phyloP scores from a whole-genome alignment of 495 filamentous ascomycete species.

The Parachaetomium inaequale region DNA sequence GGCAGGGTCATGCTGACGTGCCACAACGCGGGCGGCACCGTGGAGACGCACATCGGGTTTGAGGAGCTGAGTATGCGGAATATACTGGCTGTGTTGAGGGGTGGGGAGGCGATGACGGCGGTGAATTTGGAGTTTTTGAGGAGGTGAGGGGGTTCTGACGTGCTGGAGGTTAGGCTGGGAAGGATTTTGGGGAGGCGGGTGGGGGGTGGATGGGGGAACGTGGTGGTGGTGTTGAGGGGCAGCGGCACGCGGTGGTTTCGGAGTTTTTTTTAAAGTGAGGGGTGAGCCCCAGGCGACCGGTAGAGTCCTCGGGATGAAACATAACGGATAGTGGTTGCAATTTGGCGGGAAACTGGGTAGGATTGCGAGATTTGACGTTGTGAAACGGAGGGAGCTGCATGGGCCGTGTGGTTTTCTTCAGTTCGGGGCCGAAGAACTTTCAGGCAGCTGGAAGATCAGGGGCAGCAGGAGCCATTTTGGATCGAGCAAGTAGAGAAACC shows the following conservation, averaged over 20 bases:
- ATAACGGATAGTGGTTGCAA: neutral
- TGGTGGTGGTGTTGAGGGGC: neutral
- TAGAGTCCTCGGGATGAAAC: neutral
- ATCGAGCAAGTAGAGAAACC: neutral
- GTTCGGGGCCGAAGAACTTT: neutral
- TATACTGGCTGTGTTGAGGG: conserved; percentile 56
- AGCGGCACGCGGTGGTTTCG: neutral
- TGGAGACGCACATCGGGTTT: conserved; percentile 70
- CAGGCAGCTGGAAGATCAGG: neutral
- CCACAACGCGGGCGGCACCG: conserved; percentile 68
- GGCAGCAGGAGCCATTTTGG: neutral
- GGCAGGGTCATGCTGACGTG: conserved; percentile 56
- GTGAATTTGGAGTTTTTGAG: conserved; percentile 58
- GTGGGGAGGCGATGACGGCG: conserved; percentile 56
- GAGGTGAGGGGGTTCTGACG: neutral
- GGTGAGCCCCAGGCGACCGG: neutral
- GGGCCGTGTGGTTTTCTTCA: neutral
- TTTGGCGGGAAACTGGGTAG: neutral
- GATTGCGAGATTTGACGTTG: neutral
- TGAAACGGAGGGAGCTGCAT: neutral
- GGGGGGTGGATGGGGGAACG: neutral
- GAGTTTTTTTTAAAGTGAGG: no score
- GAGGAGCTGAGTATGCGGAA: conserved; percentile 72
- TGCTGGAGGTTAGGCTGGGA: neutral
- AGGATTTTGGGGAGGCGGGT: neutral